Base-by-base conservation (phyloP, 1,139 yeast genomes). In the Protomyces gravidus region DNA sequence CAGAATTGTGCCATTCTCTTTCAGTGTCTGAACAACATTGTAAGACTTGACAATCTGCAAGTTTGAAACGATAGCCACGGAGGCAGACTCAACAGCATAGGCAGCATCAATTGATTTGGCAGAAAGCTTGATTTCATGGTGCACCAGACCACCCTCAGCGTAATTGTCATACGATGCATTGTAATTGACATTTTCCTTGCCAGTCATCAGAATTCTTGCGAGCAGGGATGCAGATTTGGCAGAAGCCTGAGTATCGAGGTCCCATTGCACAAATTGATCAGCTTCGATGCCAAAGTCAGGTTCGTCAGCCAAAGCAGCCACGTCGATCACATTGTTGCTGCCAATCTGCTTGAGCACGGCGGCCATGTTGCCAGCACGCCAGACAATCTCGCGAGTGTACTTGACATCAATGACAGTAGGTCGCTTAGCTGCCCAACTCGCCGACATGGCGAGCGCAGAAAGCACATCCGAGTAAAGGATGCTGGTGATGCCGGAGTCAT, bases 111-210 rank as follows among this genome's bases (percentile, higher is more conserved):
- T 61, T 5, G 70, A 66, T 13, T 65, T 65, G 33, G 68, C 65
- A 11, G 67, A 55, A 5, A 70, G 67, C 15, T 78, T 75, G 61
- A 89, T 72, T 69, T 86, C 90, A n/a, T 90, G 79, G 71, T 86
- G 89, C 71, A 85, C 83, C n/a, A 82, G 71, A 64, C 96, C 96
- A 42, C 92, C 94, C 50, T 79, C 79, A 25, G 80, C 74, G 27
- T 78, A 72, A 69, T 87, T 89, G 71, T 90, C 96, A 67, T 76
- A 89, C 67, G 80, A 81, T 59, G 84, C 80, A 71, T 86, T 78
- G 69, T 81, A 78, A 62, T 78, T 74, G 63, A 87, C 78, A 32
- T 73, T 70, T 63, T 80, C 76, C 60, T 76, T 70, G 62, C 81
- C 80, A 68, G 86, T 77, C 2, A 95, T 83, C 65, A 88, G 77